phyloP scores from a whole-genome alignment of 2,329 filamentous ascomycete genomes.

The Diaporthe eres region DNA sequence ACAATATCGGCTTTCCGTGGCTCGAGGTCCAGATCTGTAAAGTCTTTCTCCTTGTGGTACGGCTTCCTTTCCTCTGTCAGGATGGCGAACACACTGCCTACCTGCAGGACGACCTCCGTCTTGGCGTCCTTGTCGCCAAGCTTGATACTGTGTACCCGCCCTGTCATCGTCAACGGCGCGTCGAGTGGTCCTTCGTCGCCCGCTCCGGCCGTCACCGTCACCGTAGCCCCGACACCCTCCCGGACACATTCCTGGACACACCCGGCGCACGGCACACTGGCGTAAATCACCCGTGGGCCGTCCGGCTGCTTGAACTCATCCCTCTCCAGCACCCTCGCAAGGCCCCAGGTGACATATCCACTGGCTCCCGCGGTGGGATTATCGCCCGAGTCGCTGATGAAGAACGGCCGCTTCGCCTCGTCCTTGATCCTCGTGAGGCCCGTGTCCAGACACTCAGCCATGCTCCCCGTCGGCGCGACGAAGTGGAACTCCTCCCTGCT shows the following conservation, averaged over 20 bases:
- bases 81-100: slow-evolving; percentile 66
- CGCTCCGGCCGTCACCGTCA: slow-evolving; percentile 66
- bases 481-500: slow-evolving; percentile 63
- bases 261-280: slow-evolving; percentile 63
- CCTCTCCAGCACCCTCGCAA: slow-evolving; percentile 60
- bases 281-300: slow-evolving; percentile 63
- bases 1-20: slow-evolving; percentile 64
- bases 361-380: slow-evolving; percentile 69
- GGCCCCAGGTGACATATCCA: slow-evolving; percentile 67
- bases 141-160: slow-evolving; percentile 63
- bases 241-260: slow-evolving; percentile 58
- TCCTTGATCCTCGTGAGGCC: slow-evolving; percentile 51
- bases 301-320: slow-evolving; percentile 57
- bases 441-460: slow-evolving; percentile 61
- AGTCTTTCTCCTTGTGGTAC: slow-evolving; percentile 67
- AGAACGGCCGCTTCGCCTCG: slow-evolving; percentile 60
- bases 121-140: slow-evolving; percentile 63
- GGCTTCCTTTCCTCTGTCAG: slow-evolving; percentile 66
- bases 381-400: slow-evolving; percentile 69
- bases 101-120: slow-evolving; percentile 63
- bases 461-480: slow-evolving; percentile 64
- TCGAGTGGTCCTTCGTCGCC: slow-evolving; percentile 63
- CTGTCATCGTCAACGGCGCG: slow-evolving; percentile 65
- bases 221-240: slow-evolving; percentile 60
- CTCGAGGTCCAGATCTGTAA: slow-evolving; percentile 61